Conservation (phyloP, 495 filamentous ascomycete genomes). For the Baudoinia panamericana region DNA sequence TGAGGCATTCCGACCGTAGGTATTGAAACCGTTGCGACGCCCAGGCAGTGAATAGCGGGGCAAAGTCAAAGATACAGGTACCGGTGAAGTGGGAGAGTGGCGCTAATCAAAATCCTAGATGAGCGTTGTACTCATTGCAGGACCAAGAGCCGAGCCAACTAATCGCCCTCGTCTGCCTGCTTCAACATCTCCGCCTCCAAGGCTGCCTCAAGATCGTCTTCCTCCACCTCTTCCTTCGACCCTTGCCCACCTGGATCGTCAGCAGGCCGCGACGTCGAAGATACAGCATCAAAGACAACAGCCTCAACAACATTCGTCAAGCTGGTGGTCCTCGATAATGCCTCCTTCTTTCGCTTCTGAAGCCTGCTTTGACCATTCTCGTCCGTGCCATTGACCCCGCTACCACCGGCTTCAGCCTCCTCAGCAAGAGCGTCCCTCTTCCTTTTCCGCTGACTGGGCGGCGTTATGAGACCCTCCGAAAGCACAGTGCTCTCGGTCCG, state of each 20-base stretch:
- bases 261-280: too few species aligned
- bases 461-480: slow-evolving; percentile 6
- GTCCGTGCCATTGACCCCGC: slow-evolving; percentile 14
- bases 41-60: too few species aligned
- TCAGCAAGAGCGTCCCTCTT: slow-evolving; percentile 6
- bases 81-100: too few species aligned
- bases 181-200: slow-evolving; percentile 17
- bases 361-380: slow-evolving; percentile 26
- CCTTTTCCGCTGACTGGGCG: slow-evolving; percentile 22
- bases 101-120: too few species aligned
- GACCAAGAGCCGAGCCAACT: too few species aligned
- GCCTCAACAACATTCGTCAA: slow-evolving; percentile 25
- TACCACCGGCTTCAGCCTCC: slow-evolving; percentile 15
- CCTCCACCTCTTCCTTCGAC: slow-evolving; percentile 8
- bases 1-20: too few species aligned
- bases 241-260: too few species aligned
- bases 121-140: too few species aligned
- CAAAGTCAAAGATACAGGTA: too few species aligned
- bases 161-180: too few species aligned
- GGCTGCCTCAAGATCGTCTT: slow-evolving; percentile 16
- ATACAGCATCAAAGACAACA: background rate
- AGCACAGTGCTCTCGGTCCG: background rate
- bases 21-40: too few species aligned
- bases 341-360: slow-evolving; percentile 33
- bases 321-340: slow-evolving; percentile 28